These are phyloP conservation scores for Trypanosoma theileri DNA, from an alignment of 208 protist species.

Conservation along the genomic window DNA sequence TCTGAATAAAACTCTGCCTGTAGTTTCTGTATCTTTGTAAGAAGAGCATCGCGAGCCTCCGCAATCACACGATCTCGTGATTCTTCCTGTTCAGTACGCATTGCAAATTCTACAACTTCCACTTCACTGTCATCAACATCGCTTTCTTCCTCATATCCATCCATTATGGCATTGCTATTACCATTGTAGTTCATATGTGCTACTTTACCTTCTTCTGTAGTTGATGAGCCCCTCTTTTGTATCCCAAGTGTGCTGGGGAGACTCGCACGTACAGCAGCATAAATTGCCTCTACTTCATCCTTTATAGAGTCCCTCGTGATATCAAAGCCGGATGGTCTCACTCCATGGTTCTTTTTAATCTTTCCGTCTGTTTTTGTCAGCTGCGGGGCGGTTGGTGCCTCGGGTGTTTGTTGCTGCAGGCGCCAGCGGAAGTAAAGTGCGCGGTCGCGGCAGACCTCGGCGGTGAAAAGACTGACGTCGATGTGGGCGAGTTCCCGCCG, in stretches of 20 bases:
- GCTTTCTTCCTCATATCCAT: conserved; percentile 32
- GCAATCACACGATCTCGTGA: conserved; percentile 46
- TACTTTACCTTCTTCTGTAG: not conserved
- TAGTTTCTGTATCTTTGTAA: conserved; percentile 72
- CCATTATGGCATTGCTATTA: conserved; percentile 1
- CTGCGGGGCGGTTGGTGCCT: too few relatives aligned
- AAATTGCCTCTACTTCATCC: conserved; percentile 44
- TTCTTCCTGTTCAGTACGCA: conserved; percentile 51
- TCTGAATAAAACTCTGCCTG: conserved; percentile 74
- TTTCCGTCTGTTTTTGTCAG: too few relatives aligned
- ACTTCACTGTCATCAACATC: conserved; percentile 27
- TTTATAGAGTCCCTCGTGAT: conserved; percentile 60
- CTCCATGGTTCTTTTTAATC: not conserved
- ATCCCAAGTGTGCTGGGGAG: conserved; percentile 54
- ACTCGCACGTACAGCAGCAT: conserved; percentile 42
- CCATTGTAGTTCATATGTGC: not conserved
- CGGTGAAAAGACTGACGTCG: conserved; percentile 55
- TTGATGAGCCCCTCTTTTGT: too few relatives aligned
- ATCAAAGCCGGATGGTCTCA: conserved; percentile 41
- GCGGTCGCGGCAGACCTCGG: conserved; percentile 57
- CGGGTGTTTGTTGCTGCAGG: conserved; percentile 10
- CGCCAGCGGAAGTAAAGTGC: conserved; percentile 69
- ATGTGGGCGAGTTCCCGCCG: conserved; percentile 44
- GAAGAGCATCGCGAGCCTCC: conserved; percentile 65
- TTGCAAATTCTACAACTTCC: conserved; percentile 41